These are phyloP conservation scores for Populus nigra DNA, from an alignment of 345 rosid genomes.

Conservation along the genomic window DNA sequence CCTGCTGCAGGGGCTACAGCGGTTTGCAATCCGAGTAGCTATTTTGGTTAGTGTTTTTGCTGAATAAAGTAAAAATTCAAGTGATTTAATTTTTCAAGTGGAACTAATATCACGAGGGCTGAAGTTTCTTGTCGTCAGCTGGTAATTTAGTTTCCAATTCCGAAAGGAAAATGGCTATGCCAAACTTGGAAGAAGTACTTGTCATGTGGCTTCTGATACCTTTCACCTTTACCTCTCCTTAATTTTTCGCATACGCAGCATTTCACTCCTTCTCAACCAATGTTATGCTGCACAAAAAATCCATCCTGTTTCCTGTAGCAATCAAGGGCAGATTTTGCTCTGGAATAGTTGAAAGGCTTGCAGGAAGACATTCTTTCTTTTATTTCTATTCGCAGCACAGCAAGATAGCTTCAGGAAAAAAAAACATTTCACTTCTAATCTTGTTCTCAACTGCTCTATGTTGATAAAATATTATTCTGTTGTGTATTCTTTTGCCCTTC, in stretches of 20 bases:
- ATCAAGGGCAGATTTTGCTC: background rate
- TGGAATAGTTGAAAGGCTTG: background rate
- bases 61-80: background rate
- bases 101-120: background rate
- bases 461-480: background rate
- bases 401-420: background rate
- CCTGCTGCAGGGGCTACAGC: conserved; percentile 81
- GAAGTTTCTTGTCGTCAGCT: background rate
- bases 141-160: background rate
- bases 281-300: background rate
- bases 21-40: conserved; percentile 86
- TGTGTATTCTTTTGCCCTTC: background rate
- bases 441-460: background rate
- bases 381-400: too few relatives aligned
- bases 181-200: background rate
- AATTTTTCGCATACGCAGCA: background rate
- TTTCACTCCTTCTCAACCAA: background rate
- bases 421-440: background rate
- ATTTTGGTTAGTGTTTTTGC: conserved; percentile 65
- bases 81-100: background rate
- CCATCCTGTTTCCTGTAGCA: background rate
- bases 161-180: background rate
- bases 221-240: background rate
- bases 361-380: too few relatives aligned
- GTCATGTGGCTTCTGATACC: background rate